Evolutionary conservation across 148 eudicot genomes (phyloP), one percentile per base, ranked within the genome.

Genomic region (Limonium bicolor): DNA sequence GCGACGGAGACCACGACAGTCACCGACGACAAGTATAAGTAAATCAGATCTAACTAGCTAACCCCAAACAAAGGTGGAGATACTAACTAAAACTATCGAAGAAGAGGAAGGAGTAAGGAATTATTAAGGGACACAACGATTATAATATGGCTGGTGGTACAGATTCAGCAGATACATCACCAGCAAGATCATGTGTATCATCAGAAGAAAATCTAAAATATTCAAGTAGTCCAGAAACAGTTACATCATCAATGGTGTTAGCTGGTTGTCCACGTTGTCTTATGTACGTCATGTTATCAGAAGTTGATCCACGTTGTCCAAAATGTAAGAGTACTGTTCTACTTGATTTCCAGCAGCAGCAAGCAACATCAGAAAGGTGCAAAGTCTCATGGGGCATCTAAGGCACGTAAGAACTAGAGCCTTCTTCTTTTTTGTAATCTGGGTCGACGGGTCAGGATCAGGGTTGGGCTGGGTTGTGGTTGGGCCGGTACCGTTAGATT

Each of bases 211-310:
- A 11, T 14, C 42, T 61, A 10, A 47, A 34, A 28, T 51, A 47
- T 48, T 54, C 65, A 17, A 50, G 39, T 7, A 56, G 57, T 36
- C 54, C 61, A 11, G 57, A 62, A 15, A 18, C 51, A 26, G n/a
- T n/a, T n/a, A n/a, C n/a, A n/a, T 44, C 57, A 27, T 51, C 58
- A 8, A 33, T 55, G 49, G 46, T 51, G 46, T 19, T 51, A 2
- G 55, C 27, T 19, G 55, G 55, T 11, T 51, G 55, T 5, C 46
- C 35, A 2, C 25, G 67, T 9, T 62, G 61, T 16, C 47, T 63
- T n/a, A 51, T 63, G 57, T 63, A 63, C 37, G 57, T 63, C 26
- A 56, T 63, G 68, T 6, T 63, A 14, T 36, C 62, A 3, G 53
- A 50, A 42, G 60, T 14, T 7, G 62, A 63, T 20, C 68, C 62